Base-by-base conservation (phyloP, 257 asterid genomes). In the Solanum tarapatanum region DNA sequence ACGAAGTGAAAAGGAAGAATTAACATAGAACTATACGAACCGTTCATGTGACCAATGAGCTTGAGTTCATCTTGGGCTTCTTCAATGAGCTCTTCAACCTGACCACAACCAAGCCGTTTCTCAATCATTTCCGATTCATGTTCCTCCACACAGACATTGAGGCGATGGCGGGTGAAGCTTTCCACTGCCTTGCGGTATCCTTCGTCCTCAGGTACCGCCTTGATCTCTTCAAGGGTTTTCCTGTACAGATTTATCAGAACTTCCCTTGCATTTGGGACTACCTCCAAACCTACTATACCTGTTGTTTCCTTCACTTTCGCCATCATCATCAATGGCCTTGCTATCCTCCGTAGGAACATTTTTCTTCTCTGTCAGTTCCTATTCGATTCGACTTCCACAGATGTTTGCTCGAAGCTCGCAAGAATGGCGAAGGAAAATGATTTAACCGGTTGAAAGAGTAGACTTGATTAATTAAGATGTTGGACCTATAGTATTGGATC, bases 171-270 rank as follows among this genome's bases (percentile, higher is more conserved):
- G 66, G 99, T 97, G 94, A 97, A 97, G 91, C 93, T 93, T 89
- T 97, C 99, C 19, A 95, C 99, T 72, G 99, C 98, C 87, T 95
- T 95, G 14, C 98, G 95, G 91, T 97, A 97, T 8, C 96, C 98
- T 89, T 97, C 98, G 87, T 91, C 95, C 92, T 94, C 97, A 8
- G 98, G 98, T 33, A 95, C 98, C 16, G 93, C 94, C 90, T 93
- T 95, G 96, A 97, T 95, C 94, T 97, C 98, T 21, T 75, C 82
- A 23, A 75, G 82, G 82, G 82, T 75, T 75, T 75, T 36, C 87
- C 84, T 83, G 93, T 97, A 97, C 73, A 97, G 94, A 33, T 93
- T 95, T 91, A 95, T 94, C 70, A 97, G 94, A 84, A 93, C 97
- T 41, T 95, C 95, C 86, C 98, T 92, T 41, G 99, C 99, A 91